Percentiles rank a stretch among this genome's conserved stretches.
These are phyloP conservation scores for Nitzschia palea DNA, from an alignment of 108 stramenopile genomes.

Conservation along the genomic window DNA sequence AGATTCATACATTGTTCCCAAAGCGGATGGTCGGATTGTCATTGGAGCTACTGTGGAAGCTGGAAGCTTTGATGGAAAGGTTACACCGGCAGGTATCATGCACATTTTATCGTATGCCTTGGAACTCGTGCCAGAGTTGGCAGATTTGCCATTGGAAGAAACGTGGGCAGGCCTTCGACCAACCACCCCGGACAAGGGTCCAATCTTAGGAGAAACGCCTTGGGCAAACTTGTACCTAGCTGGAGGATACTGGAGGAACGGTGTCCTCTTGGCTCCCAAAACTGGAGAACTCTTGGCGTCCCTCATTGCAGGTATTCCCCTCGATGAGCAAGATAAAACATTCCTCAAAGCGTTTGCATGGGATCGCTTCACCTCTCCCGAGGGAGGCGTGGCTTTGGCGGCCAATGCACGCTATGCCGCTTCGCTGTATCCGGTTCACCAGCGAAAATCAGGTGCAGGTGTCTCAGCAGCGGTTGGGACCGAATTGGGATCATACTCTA, in stretches of 20 bases:
- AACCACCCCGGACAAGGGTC: conserved; percentile 90
- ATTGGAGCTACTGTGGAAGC: conserved; percentile 92
- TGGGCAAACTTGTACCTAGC: conserved; percentile 87
- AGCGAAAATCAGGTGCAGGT: conserved; percentile 49
- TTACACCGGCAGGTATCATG: conserved; percentile 81
- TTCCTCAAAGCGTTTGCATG: conserved; percentile 73
- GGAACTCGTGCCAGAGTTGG: conserved; percentile 77
- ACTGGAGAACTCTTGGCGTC: conserved; percentile 67
- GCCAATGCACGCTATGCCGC: conserved; percentile 81
- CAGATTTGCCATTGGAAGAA: conserved; percentile 81
- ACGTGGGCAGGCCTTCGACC: conserved; percentile 93
- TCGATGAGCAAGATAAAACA: conserved; percentile 43
- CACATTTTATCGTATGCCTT: conserved; percentile 67
- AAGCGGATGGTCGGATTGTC: conserved; percentile 89
- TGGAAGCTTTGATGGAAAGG: conserved; percentile 68
- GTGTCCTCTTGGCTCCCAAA: conserved; percentile 90
- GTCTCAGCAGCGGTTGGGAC: conserved; percentile 81
- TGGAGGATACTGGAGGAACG: conserved; percentile 96
- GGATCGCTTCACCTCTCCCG: conserved; percentile 76
- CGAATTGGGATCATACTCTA: conserved; percentile 84
- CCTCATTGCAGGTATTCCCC: conserved; percentile 43
- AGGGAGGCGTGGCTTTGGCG: conserved; percentile 56
- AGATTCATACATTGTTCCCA: conserved; percentile 95
- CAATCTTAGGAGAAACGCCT: conserved; percentile 82
- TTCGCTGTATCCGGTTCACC: conserved; percentile 76